These are phyloP conservation scores for Coniella lustricola DNA, from an alignment of 2,329 filamentous ascomycete species.

Conservation along the genomic window DNA sequence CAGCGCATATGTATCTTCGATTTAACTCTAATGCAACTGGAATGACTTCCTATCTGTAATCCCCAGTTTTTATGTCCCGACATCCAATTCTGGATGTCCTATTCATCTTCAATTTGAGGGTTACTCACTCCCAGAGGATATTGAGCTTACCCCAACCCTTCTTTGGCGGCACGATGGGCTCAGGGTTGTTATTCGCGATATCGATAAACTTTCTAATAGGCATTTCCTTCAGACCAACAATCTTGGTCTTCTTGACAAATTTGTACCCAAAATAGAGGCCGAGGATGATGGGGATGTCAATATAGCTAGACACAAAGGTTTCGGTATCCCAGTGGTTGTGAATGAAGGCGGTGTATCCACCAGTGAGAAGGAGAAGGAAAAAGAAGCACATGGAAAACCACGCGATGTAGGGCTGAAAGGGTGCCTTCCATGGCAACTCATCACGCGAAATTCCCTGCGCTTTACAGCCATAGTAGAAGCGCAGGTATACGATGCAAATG, in stretches of 20 bases:
- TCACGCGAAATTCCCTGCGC: conserved; percentile 18
- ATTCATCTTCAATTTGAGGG: too few species aligned
- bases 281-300: conserved; percentile 23
- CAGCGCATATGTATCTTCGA: too few species aligned
- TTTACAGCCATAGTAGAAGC: conserved; percentile 22
- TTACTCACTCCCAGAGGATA: conserved; percentile 20
- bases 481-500: conserved; percentile 24
- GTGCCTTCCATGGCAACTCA: conserved; percentile 2
- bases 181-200: conserved; percentile 21
- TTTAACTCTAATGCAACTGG: too few species aligned
- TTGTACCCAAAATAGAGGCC: conserved; percentile 24
- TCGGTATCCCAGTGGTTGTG: conserved; percentile 16
- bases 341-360: conserved; percentile 9
- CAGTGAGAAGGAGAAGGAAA: conserved; percentile 8
- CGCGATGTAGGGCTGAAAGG: conserved; percentile 6
- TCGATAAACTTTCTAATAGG: conserved; percentile 23
- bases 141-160: conserved; percentile 21
- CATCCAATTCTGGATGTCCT: too few species aligned
- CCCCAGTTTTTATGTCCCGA: too few species aligned
- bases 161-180: conserved; percentile 16
- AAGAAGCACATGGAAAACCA: conserved; percentile 3
- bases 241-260: conserved; percentile 19
- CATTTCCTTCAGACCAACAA: conserved; percentile 20
- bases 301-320: conserved; percentile 23
- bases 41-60: too few species aligned